A percentile compares a stretch with the other conserved stretches of the same genome.
These are phyloP conservation scores for Ramularia endophylla DNA, from an alignment of 2,329 filamentous ascomycete species.

Conservation along the genomic window DNA sequence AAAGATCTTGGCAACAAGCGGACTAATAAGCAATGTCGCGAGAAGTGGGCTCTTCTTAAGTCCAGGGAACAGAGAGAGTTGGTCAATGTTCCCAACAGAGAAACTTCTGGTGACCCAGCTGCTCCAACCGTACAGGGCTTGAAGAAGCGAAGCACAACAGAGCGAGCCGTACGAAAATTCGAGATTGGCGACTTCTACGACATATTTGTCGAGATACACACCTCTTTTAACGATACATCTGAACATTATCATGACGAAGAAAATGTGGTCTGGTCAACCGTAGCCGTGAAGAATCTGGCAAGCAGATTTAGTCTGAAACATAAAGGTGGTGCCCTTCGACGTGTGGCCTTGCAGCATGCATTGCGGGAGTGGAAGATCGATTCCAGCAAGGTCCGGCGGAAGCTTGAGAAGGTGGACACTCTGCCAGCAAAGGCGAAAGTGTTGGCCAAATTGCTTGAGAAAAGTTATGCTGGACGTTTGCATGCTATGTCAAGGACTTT, in stretches of 20 bases:
- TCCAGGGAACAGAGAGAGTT: slow-evolving; percentile 25
- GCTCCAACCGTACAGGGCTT: too few species aligned
- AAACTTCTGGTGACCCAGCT: background rate
- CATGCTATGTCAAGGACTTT: slow-evolving; percentile 14
- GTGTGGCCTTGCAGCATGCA: slow-evolving; percentile 25
- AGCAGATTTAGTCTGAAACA: slow-evolving; percentile 21
- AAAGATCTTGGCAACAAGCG: slow-evolving; percentile 56
- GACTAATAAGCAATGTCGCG: slow-evolving; percentile 60
- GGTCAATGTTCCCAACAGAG: background rate
- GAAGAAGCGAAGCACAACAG: slow-evolving; percentile 14
- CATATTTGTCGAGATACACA: slow-evolving; percentile 33
- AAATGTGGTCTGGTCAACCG: slow-evolving; percentile 33
- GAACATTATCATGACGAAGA: slow-evolving; percentile 24
- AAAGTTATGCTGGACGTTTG: slow-evolving; percentile 7
- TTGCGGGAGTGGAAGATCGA: slow-evolving; percentile 19
- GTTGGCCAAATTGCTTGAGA: slow-evolving; percentile 15
- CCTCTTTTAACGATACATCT: slow-evolving; percentile 18
- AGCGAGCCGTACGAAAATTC: slow-evolving; percentile 29
- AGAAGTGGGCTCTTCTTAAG: slow-evolving; percentile 57
- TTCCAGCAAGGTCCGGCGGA: slow-evolving; percentile 12
- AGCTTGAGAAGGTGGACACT: slow-evolving; percentile 13
- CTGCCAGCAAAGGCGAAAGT: slow-evolving; percentile 15
- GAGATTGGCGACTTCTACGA: slow-evolving; percentile 38
- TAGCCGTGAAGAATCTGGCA: slow-evolving; percentile 21
- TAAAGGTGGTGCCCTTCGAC: slow-evolving; percentile 17